Conservation (phyloP, 2,329 filamentous ascomycete genomes). For the Diaporthe batatas region DNA sequence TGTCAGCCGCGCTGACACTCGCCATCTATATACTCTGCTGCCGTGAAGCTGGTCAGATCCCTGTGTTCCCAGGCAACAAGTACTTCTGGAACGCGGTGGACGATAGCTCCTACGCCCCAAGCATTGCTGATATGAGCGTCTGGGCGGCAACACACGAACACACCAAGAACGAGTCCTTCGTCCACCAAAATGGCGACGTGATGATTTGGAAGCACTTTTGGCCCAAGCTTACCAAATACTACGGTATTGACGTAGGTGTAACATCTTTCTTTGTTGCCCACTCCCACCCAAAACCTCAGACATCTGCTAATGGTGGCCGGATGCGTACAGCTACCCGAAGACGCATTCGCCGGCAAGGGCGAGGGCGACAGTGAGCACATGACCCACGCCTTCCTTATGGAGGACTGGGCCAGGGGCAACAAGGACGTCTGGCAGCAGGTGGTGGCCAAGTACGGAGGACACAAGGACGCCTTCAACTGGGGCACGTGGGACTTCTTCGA, state of each 20-base stretch:
- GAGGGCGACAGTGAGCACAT: slow-evolving; percentile 38
- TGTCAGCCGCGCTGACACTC: slow-evolving; percentile 50
- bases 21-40: slow-evolving; percentile 49
- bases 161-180: slow-evolving; percentile 48
- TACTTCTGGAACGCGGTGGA: slow-evolving; percentile 49
- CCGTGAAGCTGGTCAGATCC: slow-evolving; percentile 44
- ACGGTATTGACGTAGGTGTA: slow-evolving; percentile 44
- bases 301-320: not conserved
- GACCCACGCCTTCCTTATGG: slow-evolving; percentile 38
- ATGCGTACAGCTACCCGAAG: slow-evolving; percentile 29
- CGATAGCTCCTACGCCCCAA: slow-evolving; percentile 48
- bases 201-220: slow-evolving; percentile 49
- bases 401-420: slow-evolving; percentile 42
- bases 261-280: slow-evolving; percentile 34
- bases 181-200: slow-evolving; percentile 48
- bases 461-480: slow-evolving; percentile 40
- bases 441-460: slow-evolving; percentile 40
- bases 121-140: slow-evolving; percentile 48
- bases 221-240: slow-evolving; percentile 45
- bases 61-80: slow-evolving; percentile 47
- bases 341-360: slow-evolving; percentile 26
- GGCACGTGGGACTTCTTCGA: slow-evolving; percentile 43
- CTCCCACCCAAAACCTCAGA: no score
- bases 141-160: slow-evolving; percentile 45
- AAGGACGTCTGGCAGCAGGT: slow-evolving; percentile 37